Percentiles rank a stretch among this genome's conserved stretches.
Conservation (phyloP, 768 basidiomycete species). For the Mycena crocata region DNA sequence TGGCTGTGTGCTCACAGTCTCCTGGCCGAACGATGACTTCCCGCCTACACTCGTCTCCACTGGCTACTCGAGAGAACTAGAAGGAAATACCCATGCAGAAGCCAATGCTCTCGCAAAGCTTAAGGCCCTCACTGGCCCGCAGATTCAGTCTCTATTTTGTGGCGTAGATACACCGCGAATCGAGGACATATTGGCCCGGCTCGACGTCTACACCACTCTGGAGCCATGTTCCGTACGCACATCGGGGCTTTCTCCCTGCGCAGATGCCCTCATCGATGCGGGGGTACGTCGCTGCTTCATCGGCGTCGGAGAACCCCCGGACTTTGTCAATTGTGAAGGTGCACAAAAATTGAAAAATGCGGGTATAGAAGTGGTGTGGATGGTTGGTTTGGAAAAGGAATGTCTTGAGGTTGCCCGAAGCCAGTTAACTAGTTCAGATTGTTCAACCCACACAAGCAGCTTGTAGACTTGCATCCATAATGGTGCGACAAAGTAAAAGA, state of each 20-base stretch:
- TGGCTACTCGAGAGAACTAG: constrained; percentile 91
- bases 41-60: constrained; percentile 60
- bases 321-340: constrained; percentile 95
- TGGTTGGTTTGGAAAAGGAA: constrained; percentile 78
- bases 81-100: constrained; percentile 97
- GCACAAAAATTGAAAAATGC: constrained; percentile 75
- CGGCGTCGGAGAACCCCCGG: constrained; percentile 90
- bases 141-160: constrained; percentile 61
- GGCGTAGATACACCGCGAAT: constrained; percentile 44
- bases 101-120: constrained; percentile 91
- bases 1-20: constrained; percentile 80
- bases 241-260: constrained; percentile 88
- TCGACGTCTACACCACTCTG: constrained; percentile 93
- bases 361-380: constrained; percentile 82
- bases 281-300: constrained; percentile 83
- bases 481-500: too few species aligned
- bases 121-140: constrained; percentile 51
- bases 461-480: too few species aligned
- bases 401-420: constrained; percentile 83
- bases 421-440: too few species aligned
- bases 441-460: too few species aligned
- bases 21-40: constrained; percentile 26
- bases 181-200: constrained; percentile 63
- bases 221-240: constrained; percentile 95
- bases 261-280: constrained; percentile 82